These are phyloP conservation scores for Tremellales sp. DNA, from an alignment of 1,284 basidiomycete species.

Conservation along the genomic window DNA sequence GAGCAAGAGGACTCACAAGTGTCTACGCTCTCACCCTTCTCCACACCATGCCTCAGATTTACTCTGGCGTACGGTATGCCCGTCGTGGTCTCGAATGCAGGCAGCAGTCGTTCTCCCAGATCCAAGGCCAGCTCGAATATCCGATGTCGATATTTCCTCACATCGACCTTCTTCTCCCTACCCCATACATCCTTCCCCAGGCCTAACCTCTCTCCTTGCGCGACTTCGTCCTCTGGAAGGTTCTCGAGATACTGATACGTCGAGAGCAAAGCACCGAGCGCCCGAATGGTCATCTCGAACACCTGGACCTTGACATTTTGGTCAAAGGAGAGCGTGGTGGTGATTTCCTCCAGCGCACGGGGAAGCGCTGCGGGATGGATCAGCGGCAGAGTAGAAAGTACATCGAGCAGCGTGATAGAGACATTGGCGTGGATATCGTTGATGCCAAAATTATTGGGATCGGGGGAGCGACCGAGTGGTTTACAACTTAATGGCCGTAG, in stretches of 20 bases:
- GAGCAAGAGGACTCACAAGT: conserved; percentile 34
- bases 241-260: conserved; percentile 67
- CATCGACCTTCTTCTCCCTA: conserved; percentile 56
- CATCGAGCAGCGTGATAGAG: conserved; percentile 44
- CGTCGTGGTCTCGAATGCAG: conserved; percentile 82
- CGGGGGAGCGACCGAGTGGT: conserved; percentile 33
- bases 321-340: conserved; percentile 36
- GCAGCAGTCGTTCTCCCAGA: conserved; percentile 74
- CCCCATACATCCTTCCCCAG: conserved; percentile 10
- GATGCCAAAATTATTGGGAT: conserved; percentile 35
- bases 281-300: conserved; percentile 70
- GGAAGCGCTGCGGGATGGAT: conserved; percentile 38
- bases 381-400: conserved; percentile 37
- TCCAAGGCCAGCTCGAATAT: conserved; percentile 71
- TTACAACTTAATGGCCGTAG: conserved; percentile 80
- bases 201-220: conserved; percentile 21
- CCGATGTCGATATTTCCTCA: conserved; percentile 72
- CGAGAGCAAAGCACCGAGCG: conserved; percentile 80
- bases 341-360: conserved; percentile 33
- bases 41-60: conserved; percentile 37
- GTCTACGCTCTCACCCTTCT: conserved; percentile 37
- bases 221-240: conserved; percentile 44
- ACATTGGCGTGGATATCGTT: conserved; percentile 72
- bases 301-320: conserved; percentile 57
- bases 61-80: conserved; percentile 87